Conservation (phyloP, 345 rosid genomes). For the Microcos paniculata region DNA sequence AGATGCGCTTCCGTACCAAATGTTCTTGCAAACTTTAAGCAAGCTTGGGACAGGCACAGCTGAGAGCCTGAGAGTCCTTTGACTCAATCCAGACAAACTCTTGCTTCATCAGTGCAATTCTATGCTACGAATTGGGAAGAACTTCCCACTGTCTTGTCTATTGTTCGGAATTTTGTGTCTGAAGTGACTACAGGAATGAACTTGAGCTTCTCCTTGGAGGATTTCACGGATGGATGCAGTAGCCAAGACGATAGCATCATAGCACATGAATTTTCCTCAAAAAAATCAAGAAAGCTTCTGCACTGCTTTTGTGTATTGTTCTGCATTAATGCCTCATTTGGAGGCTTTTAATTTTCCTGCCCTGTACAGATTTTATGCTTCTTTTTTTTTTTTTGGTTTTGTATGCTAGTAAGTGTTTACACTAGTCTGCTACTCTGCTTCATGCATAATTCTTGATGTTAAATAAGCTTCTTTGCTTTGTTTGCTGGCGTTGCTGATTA, state of each 20-base stretch:
- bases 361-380: no score
- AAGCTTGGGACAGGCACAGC: conserved; percentile 83
- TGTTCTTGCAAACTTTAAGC: conserved; percentile 91
- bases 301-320: no score
- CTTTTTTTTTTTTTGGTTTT: no score
- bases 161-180: conserved; percentile 57
- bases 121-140: conserved; percentile 97
- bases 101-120: conserved; percentile 77
- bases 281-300: conserved; percentile 86
- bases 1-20: conserved; percentile 89
- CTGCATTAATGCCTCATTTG: no score
- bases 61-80: conserved; percentile 81
- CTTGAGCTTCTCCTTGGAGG: conserved; percentile 88
- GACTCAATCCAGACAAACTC: conserved; percentile 83
- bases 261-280: conserved; percentile 67
- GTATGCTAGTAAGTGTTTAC: no score
- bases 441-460: no score
- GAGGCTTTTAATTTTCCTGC: no score
- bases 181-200: conserved; percentile 67
- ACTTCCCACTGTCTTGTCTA: conserved; percentile 76
- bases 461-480: no score
- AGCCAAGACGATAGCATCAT: conserved; percentile 92
- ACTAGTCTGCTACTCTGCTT: no score
- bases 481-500: no score
- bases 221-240: conserved; percentile 90